A percentile compares a stretch with the other conserved stretches of the same genome.
These are phyloP conservation scores for Salvia hispanica DNA, from an alignment of 257 asterid species.

Conservation along the genomic window DNA sequence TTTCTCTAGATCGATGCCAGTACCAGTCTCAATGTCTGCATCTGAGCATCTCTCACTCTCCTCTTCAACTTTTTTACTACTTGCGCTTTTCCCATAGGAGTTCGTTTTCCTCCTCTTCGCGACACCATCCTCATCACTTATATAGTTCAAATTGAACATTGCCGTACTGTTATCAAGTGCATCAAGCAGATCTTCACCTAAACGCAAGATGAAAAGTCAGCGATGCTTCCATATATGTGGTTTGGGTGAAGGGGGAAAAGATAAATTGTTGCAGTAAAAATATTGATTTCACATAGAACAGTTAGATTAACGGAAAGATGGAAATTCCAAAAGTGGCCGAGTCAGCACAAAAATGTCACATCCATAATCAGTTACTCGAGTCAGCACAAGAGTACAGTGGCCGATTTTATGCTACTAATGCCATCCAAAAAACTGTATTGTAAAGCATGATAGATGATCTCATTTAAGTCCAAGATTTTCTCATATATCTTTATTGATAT, in stretches of 20 bases:
- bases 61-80: slow-evolving; percentile 23
- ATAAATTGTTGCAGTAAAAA: neutral
- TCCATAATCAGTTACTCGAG: neutral
- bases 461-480: neutral
- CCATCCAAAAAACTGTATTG: neutral
- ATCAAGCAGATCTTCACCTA: slow-evolving; percentile 37
- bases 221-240: slow-evolving; percentile 1
- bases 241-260: neutral
- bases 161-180: slow-evolving; percentile 27
- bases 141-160: slow-evolving; percentile 19
- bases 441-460: neutral
- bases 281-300: neutral
- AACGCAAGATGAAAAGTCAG: slow-evolving; percentile 22
- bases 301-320: neutral
- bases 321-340: too few relatives aligned
- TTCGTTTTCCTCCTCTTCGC: slow-evolving; percentile 42
- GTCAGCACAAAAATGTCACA: slow-evolving; percentile 3
- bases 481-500: slow-evolving; percentile 11
- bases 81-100: slow-evolving; percentile 28
- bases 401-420: neutral
- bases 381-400: neutral
- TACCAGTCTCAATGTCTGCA: slow-evolving; percentile 19
- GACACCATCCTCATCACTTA: slow-evolving; percentile 35
- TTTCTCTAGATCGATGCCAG: neutral
- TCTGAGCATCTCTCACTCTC: slow-evolving; percentile 18